Base-by-base conservation (phyloP, 2,329 filamentous ascomycete species). In the Huntiella decipiens region DNA sequence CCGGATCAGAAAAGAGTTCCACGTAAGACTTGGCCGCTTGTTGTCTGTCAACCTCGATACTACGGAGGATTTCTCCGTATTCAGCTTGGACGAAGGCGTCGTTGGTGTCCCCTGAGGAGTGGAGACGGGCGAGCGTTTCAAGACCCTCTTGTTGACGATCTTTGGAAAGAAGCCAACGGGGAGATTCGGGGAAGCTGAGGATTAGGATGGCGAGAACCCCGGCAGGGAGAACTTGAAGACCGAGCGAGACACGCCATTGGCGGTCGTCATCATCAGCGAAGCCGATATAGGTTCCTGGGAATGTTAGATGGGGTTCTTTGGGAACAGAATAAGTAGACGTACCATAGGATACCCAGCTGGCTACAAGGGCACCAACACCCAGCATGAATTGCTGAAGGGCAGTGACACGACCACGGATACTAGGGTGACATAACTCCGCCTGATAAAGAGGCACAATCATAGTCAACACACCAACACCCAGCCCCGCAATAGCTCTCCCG, bases 331-430 rank as follows among this genome's bases (percentile, higher is more conserved):
- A 2, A 39, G 13, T 56, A 34, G 56, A 64, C 12, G 62, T 63
- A 38, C 77, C 82, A 51, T 77, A 88, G 0, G 74, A 76, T 41
- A 82, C 74, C 81, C 82, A 86, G 0, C 75, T 69, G 0, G 83
- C 82, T 12, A 77, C 62, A 1, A 91, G 68, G 12, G 80, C 66
- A 47, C 83, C 83, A 22, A 88, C 71, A 1, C 82, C 82, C 44
- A 88, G 59, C 81, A 87, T 87, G 56, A 87, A 86, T 54, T 87
- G 82, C 58, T 87, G 82, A 3, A 88, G 65, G 28, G 75, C 72
- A 0, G 81, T 86, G 31, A 91, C 71, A 51, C 77, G 67, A 10
- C 82, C 83, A 58, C 83, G 73, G 54, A 88, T 88, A 48, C 70
- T 71, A 1, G 83, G 83, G 57, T 88, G 83, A 3, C 79, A 77